Conservation (phyloP, 257 asterid genomes). For the Eucommia ulmoides region DNA sequence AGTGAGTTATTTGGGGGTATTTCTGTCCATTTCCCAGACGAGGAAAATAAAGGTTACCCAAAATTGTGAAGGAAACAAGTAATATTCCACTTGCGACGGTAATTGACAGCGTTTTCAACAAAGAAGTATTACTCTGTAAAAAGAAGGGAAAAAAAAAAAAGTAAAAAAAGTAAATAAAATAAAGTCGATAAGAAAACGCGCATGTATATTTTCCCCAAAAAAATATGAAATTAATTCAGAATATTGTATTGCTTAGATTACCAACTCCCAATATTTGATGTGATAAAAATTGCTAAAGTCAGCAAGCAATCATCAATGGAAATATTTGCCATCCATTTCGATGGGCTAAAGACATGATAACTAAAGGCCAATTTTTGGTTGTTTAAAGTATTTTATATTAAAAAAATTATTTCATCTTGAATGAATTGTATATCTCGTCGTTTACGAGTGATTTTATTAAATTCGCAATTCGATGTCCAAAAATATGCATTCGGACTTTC, state of each 20-base stretch:
- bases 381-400: no score
- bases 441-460: no score
- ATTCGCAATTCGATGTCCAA: no score
- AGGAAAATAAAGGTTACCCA: conserved; percentile 39
- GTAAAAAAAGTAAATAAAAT: background rate
- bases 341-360: no score
- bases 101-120: conserved; percentile 35
- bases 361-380: no score
- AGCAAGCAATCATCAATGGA: background rate
- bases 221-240: background rate
- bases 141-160: conserved; percentile 6
- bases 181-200: background rate
- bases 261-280: background rate
- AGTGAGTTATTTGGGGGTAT: conserved; percentile 20
- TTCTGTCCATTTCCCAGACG: conserved; percentile 28
- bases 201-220: background rate
- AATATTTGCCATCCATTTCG: background rate
- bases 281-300: background rate
- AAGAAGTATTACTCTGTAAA: conserved; percentile 46
- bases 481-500: no score
- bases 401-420: no score
- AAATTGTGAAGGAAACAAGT: conserved; percentile 39
- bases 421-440: no score
- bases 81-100: conserved; percentile 53
- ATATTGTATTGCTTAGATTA: background rate